Percentiles rank a stretch among this genome's conserved stretches.
Evolutionary conservation across 306 rosid species (phyloP).

Genomic region (Carpinus viminea): DNA sequence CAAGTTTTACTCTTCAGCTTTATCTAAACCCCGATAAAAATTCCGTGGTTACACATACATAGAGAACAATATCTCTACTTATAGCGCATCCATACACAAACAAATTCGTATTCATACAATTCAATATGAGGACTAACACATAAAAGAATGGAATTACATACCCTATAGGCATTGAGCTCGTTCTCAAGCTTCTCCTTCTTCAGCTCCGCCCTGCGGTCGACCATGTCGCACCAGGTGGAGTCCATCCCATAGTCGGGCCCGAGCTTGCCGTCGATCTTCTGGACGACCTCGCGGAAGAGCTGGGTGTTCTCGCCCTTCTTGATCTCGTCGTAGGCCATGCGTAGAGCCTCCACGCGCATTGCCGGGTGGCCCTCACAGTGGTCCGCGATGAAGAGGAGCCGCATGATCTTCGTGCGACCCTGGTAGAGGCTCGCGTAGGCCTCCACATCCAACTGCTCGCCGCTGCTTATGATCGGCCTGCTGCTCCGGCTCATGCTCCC

Average conservation of each 20-base stretch:
- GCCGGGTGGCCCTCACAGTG: constrained; percentile 53
- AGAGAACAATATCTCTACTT: too few relatives aligned
- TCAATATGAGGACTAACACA: not conserved
- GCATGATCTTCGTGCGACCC: constrained; percentile 83
- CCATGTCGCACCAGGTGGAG: constrained; percentile 62
- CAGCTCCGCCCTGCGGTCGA: constrained; percentile 83
- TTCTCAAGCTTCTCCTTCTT: constrained; percentile 95
- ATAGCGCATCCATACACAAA: not conserved
- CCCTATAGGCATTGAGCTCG: constrained; percentile 95
- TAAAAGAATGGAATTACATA: constrained; percentile 23
- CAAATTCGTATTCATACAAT: not conserved
- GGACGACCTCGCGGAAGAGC: constrained; percentile 72
- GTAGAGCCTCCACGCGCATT: constrained; percentile 83
- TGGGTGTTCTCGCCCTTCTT: constrained; percentile 97
- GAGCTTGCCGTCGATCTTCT: constrained; percentile 72
- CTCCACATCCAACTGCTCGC: constrained; percentile 93
- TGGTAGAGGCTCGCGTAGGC: constrained; percentile 84
- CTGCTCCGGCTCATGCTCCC: constrained; percentile 49
- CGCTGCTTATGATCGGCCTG: constrained; percentile 66
- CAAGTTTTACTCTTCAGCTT: not conserved
- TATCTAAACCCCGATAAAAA: not conserved
- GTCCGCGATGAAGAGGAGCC: constrained; percentile 78
- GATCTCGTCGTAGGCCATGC: constrained; percentile 96
- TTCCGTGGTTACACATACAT: not conserved
- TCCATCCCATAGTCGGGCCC: constrained; percentile 66